Base-by-base conservation (phyloP, 1,284 basidiomycete species). In the Spongispora temasekensis region DNA sequence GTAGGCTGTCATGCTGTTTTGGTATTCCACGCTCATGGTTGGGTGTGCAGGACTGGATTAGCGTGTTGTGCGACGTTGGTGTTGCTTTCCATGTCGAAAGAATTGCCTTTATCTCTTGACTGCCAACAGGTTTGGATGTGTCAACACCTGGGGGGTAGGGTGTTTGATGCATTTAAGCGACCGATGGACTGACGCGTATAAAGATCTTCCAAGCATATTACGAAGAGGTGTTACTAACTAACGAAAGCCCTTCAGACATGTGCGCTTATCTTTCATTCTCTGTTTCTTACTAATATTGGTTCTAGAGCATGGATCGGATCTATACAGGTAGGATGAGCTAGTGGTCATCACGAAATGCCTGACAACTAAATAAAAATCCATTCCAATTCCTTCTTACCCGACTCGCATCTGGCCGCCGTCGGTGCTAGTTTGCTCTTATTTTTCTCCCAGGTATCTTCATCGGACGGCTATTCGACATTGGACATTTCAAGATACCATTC, bases 271-370 rank as follows among this genome's bases (percentile, higher is more conserved):
- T 37, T 13, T 23, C 6, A 23, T 44, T 8, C 7, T 23, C 15
- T 7, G 6, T 37, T 12, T 19, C 21, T 70, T 7, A 68, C 34
- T n/a, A n/a, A n/a, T n/a, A 3, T n/a, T 1, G n/a, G 58, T 53
- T 2, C 8, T 19, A 75, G 70, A 46, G 69, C 77, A 52, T 78
- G 76, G 77, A 78, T 78, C 23, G 77, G 77, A 31, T 77, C 77
- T 9, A 56, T 71, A 25, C 77, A 78, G 67, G 74, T 69, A 35
- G 2, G 63, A 50, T 35, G 13, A 6, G 27, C 2, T 34, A 2
- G 1, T 17, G 28, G 5, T 30, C 19, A 5, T 6, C 13, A 2
- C 32, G 15, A 40, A 6, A 37, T 13, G 34, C 4, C 53, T 61
- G 35, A 61, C 13, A 8, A 56, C 37, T 9, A 2, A n/a, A 17